Conservation (phyloP, 2,329 filamentous ascomycete genomes). For the Aspergillus niger region DNA sequence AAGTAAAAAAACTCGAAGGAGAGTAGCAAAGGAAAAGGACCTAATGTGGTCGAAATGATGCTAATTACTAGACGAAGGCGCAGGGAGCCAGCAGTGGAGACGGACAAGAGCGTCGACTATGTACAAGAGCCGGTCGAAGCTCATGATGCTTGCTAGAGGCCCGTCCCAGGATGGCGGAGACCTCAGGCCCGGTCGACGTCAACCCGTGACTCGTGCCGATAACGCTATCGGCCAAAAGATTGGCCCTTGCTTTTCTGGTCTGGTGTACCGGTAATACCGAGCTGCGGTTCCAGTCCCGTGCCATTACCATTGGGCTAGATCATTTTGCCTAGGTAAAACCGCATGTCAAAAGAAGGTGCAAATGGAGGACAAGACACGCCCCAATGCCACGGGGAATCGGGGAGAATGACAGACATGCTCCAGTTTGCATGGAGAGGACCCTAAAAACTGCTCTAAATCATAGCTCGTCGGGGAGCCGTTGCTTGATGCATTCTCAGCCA, state of each 20-base stretch:
- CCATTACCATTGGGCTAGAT: neutral
- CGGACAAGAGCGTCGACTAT: neutral
- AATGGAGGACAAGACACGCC: neutral
- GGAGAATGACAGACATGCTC: neutral
- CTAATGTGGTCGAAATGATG: neutral
- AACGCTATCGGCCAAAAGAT: neutral
- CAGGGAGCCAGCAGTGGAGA: neutral
- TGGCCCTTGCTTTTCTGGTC: neutral
- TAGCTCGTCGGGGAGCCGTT: neutral
- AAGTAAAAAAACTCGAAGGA: neutral
- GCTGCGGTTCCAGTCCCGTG: neutral
- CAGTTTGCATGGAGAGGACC: neutral
- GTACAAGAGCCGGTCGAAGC: conserved; percentile 1
- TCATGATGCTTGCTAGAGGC: neutral
- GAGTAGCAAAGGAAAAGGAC: neutral
- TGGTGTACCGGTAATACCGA: conserved; percentile 4
- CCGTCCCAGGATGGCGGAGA: neutral
- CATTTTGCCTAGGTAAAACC: neutral
- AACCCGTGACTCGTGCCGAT: conserved; percentile 10
- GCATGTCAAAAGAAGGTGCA: neutral
- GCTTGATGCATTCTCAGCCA: conserved; percentile 12
- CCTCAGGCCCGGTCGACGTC: neutral
- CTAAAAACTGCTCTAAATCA: neutral
- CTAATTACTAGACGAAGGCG: conserved; percentile 2
- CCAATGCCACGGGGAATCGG: neutral